Conservation (phyloP, 768 basidiomycete species). For the Podaxis mareebaensis region DNA sequence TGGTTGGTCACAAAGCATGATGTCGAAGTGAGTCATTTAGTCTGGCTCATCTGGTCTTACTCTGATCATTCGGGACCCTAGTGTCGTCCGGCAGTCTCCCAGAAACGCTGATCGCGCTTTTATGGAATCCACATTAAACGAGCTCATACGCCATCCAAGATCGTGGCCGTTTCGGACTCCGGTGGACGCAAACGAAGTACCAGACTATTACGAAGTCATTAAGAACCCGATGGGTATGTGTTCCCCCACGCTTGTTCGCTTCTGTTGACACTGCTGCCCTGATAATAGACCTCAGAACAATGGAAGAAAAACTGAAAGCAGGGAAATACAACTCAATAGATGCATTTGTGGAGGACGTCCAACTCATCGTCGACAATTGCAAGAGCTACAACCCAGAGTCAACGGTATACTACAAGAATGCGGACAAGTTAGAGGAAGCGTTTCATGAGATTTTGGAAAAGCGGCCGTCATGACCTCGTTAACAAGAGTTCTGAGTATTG, state of each 20-base stretch:
- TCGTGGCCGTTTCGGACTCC: slow-evolving; percentile 90
- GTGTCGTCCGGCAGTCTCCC: slow-evolving; percentile 34
- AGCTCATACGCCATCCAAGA: slow-evolving; percentile 73
- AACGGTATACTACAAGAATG: slow-evolving; percentile 81
- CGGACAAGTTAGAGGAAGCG: slow-evolving; percentile 79
- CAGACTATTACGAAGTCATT: slow-evolving; percentile 90
- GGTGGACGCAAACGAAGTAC: slow-evolving; percentile 76
- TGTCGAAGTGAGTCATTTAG: slow-evolving; percentile 54
- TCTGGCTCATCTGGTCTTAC: not conserved
- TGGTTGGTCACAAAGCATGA: slow-evolving; percentile 89
- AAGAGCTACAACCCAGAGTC: slow-evolving; percentile 81
- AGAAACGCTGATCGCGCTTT: slow-evolving; percentile 58
- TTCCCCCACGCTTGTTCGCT: not conserved
- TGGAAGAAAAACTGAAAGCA: slow-evolving; percentile 88
- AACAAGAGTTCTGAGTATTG: not conserved
- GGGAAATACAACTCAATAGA: slow-evolving; percentile 79
- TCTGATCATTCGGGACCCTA: slow-evolving; percentile 18
- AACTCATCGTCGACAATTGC: slow-evolving; percentile 89
- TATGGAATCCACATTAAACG: slow-evolving; percentile 78
- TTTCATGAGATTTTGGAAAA: slow-evolving; percentile 49
- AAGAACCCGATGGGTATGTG: slow-evolving; percentile 88
- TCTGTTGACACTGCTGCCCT: not conserved
- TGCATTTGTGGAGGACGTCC: slow-evolving; percentile 75
- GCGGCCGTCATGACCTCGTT: slow-evolving; percentile 10
- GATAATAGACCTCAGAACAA: slow-evolving; percentile 75